Evolutionary conservation across 2,329 filamentous ascomycete species (phyloP).

Genomic region (Aspergillus eucalypticola): DNA sequence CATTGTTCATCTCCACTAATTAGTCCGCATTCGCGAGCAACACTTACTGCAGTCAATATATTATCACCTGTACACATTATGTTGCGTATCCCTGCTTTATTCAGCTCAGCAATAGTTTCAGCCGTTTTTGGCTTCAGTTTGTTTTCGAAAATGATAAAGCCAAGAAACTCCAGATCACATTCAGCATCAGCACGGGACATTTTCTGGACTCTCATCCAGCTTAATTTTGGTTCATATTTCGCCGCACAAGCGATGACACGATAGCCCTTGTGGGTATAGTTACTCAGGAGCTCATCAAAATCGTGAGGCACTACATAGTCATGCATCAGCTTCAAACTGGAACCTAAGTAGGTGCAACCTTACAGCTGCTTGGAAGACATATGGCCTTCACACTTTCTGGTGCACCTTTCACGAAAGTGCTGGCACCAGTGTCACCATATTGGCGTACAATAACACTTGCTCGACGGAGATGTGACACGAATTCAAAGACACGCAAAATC

Average conservation of each 20-base stretch:
- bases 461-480: slow-evolving; percentile 86
- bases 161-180: slow-evolving; percentile 78
- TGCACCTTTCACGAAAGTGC: slow-evolving; percentile 93
- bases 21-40: slow-evolving; percentile 84
- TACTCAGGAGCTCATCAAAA: slow-evolving; percentile 83
- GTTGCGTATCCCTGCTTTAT: slow-evolving; percentile 77
- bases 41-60: slow-evolving; percentile 93
- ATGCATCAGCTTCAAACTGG: slow-evolving; percentile 24
- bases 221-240: slow-evolving; percentile 82
- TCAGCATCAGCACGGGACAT: slow-evolving; percentile 87
- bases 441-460: slow-evolving; percentile 90
- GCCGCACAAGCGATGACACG: slow-evolving; percentile 94
- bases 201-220: slow-evolving; percentile 92
- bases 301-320: slow-evolving; percentile 67
- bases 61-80: slow-evolving; percentile 99
- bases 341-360: slow-evolving; percentile 38
- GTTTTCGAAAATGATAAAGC: slow-evolving; percentile 98
- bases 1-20: slow-evolving; percentile 81
- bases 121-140: slow-evolving; percentile 90
- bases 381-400: slow-evolving; percentile 97
- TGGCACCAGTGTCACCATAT: slow-evolving; percentile 79
- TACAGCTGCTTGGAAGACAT: slow-evolving; percentile 76
- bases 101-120: slow-evolving; percentile 77
- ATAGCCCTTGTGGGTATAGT: slow-evolving; percentile 94
- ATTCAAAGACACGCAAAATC: slow-evolving; percentile 89